A percentile compares a stretch with the other conserved stretches of the same genome.
Conservation (phyloP, 192 early-diverging fungal species). For the Chytriomyces sp. region DNA sequence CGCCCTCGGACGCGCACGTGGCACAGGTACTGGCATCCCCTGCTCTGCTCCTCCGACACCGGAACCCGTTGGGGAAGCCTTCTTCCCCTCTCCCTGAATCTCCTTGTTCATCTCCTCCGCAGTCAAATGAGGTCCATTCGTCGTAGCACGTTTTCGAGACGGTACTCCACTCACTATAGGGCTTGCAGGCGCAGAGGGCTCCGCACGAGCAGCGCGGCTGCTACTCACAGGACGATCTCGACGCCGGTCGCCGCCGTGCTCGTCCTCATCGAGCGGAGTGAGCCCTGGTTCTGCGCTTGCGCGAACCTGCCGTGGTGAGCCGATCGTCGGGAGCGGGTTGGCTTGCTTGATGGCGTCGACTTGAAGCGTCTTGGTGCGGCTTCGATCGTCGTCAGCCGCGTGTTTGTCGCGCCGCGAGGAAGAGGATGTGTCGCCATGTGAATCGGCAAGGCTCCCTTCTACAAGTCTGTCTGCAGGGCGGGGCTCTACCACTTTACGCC, state of each 20-base stretch:
- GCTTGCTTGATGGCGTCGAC: neutral
- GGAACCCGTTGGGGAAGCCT: conserved; percentile 10
- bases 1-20: conserved; percentile 24
- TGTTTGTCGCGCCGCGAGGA: neutral
- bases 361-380: neutral
- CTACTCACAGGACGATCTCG: neutral
- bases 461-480: conserved; percentile 29
- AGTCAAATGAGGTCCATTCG: conserved; percentile 1
- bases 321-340: conserved; percentile 4
- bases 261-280: conserved; percentile 19
- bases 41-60: neutral
- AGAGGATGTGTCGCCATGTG: too few species aligned
- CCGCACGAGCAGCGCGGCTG: neutral
- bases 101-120: conserved; percentile 17
- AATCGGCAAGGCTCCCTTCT: conserved; percentile 30
- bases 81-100: conserved; percentile 8
- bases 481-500: conserved; percentile 36
- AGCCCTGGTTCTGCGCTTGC: conserved; percentile 20
- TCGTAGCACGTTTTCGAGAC: conserved; percentile 20
- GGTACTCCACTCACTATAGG: neutral
- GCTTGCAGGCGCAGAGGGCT: neutral
- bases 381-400: neutral
- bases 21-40: conserved; percentile 8
- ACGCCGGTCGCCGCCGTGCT: neutral
- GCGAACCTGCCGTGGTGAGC: neutral